These are phyloP conservation scores for Parastagonospora nodorum DNA, from an alignment of 2,329 filamentous ascomycete genomes.

Conservation along the genomic window DNA sequence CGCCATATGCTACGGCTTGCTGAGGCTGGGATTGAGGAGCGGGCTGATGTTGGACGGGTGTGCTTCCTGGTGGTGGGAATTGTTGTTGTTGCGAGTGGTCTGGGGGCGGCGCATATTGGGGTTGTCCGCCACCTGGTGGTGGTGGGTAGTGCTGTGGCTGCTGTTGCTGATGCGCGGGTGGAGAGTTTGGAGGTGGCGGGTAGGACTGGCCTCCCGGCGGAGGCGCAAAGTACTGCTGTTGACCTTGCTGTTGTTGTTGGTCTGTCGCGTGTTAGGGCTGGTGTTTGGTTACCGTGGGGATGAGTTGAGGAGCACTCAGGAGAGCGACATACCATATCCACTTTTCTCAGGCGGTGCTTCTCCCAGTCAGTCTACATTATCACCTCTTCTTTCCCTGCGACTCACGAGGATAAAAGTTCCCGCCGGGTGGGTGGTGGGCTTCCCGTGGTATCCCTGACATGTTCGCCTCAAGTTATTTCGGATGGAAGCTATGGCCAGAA, in stretches of 20 bases:
- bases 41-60: conserved; percentile 25
- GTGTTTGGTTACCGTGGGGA: neutral
- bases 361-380: conserved; percentile 15
- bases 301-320: neutral
- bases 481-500: neutral
- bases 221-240: conserved; percentile 47
- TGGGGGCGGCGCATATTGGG: conserved; percentile 42
- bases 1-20: conserved; percentile 36
- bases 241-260: conserved; percentile 27
- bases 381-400: neutral
- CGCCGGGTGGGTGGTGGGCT: conserved; percentile 39
- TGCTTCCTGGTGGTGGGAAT: conserved; percentile 34
- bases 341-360: conserved; percentile 41
- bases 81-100: conserved; percentile 32
- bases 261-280: conserved; percentile 20
- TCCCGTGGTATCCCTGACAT: conserved; percentile 40
- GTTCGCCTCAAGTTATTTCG: neutral
- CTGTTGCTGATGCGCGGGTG: conserved; percentile 32
- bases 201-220: conserved; percentile 41
- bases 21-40: conserved; percentile 32
- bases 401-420: conserved; percentile 45
- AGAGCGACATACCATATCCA: conserved; percentile 27
- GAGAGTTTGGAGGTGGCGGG: conserved; percentile 42
- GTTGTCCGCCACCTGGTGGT: conserved; percentile 29
- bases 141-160: conserved; percentile 39